phyloP scores from a whole-genome alignment of 129 eudicot species.

The Pulicaria dysenterica region DNA sequence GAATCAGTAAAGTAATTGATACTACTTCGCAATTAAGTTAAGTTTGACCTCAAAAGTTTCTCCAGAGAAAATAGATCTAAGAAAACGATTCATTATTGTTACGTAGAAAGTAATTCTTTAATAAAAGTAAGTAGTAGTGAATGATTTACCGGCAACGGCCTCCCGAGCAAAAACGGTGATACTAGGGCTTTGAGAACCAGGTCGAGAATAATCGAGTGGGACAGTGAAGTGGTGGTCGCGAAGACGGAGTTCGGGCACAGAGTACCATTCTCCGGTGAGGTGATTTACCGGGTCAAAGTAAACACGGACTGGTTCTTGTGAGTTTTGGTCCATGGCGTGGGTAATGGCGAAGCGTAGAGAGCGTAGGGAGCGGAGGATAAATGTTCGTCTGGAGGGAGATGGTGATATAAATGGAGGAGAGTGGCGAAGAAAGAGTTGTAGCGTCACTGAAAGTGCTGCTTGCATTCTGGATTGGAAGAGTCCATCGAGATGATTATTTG shows the following conservation, averaged over 20 bases:
- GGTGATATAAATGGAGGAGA: background rate
- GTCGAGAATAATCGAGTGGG: slow-evolving; percentile 76
- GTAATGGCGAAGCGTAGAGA: too few relatives aligned
- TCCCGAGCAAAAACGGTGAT: slow-evolving; percentile 88
- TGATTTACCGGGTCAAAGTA: slow-evolving; percentile 34
- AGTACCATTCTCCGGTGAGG: slow-evolving; percentile 69
- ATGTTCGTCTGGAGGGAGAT: too few relatives aligned
- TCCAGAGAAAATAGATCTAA: background rate
- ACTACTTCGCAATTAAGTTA: slow-evolving; percentile 1
- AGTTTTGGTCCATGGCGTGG: too few relatives aligned
- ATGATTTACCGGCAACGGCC: slow-evolving; percentile 61
- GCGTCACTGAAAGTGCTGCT: background rate
- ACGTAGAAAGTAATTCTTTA: background rate
- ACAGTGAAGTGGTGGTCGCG: slow-evolving; percentile 81
- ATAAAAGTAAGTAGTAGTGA: slow-evolving; percentile 1
- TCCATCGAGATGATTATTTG: background rate
- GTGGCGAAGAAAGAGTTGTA: background rate
- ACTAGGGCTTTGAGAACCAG: slow-evolving; percentile 23
- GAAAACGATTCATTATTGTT: background rate
- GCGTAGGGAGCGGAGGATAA: too few relatives aligned
- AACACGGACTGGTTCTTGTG: background rate
- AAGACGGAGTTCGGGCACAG: slow-evolving; percentile 87
- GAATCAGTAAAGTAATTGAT: background rate
- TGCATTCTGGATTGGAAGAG: background rate
- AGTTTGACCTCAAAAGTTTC: background rate